Base-by-base conservation (phyloP, 192 early-diverging fungal species). In the Funneliformis geosporum region DNA sequence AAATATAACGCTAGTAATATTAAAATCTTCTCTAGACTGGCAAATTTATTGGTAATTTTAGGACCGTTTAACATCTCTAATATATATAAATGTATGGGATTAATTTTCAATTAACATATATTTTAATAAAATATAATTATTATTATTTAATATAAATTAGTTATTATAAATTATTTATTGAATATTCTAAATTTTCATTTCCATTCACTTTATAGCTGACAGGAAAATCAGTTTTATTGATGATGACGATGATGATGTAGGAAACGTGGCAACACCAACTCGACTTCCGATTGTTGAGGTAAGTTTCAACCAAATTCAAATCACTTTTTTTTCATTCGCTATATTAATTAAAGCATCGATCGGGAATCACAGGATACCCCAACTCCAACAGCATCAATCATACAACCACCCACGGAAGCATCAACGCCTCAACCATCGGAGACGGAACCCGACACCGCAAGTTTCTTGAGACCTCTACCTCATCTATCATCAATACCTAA, bases 161-260 rank as follows among this genome's bases (percentile, higher is more conserved):
- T 50, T 11, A 50, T 50, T 50, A 14, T 46, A 50, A 46, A 50
- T 50, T 50, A 4, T 16, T 1, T 2, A 4, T 11, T 12, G 4
- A 50, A 23, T 43, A 25, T 5, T 23, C n/a, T n/a, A 73, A n/a
- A 65, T 62, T 2, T 43, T 21, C 60, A 39, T 33, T 79, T 55
- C 0, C 18, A 43, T 42, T 39, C 18, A n/a, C 43, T 21, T 16
- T 64, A 55, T 76, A 86, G 85, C 82, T 25, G 79, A 86, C 43
- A 79, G 81, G 39, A 82, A 86, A 60, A 81, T 86, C 18, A 83
- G 80, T 7, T 83, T 86, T 61, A 82, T 83, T 38, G 85, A 86
- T 21, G 85, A 83, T 6, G 84, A 85, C 6, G 84, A 85, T 1
- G 85, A 83, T 64, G 82, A 86, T 2, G 76, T 82, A 28, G 76